Evolutionary conservation across 1,284 basidiomycete genomes (phyloP), one percentile per base, ranked within the genome.

Genomic region (Schizophyllum commune): DNA sequence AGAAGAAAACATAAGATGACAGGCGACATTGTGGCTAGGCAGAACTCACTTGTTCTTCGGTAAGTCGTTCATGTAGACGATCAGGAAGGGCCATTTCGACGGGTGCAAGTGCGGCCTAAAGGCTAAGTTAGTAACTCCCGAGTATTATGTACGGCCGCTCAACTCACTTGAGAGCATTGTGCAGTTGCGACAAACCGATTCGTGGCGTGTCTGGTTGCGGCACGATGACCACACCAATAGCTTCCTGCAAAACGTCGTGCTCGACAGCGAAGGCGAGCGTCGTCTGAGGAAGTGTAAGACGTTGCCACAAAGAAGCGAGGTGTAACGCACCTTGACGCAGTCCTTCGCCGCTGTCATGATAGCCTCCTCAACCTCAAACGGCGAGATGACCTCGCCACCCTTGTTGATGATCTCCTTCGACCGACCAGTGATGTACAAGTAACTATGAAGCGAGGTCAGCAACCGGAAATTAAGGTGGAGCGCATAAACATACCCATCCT

Each of bases 321-420:
- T 11, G 27, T 4, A 32, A 59, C 60, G 53, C 63, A 76, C 76
- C 70, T 78, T 74, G n/a, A 80, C 76, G 58, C 69, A 71, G 56
- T 71, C 70, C 64, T 73, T 75, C 11, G 76, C 77, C 9, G 74
- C 75, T 8, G 72, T 75, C 32, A 73, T 69, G 22, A 81, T 73
- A 5, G 79, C 79, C 66, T 81, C 79, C 67, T 81, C 79, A 27
- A 81, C 70, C 71, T 89, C 85, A 64, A 88, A 82, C 1, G 86
- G 86, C 5, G 82, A 83, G 62, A 88, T 83, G 64, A 88, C 86
- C 69, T 89, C 86, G 1, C 86, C 86, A 13, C 83, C 84, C 63
- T 81, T 79, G 68, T 84, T 83, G 69, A 83, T 84, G 62, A 84
- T 80, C 73, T 85, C 83, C 69, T 84, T 84, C 11, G 83, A 77